phyloP scores from a whole-genome alignment of 1,284 basidiomycete genomes.

The Malassezia dermatis region DNA sequence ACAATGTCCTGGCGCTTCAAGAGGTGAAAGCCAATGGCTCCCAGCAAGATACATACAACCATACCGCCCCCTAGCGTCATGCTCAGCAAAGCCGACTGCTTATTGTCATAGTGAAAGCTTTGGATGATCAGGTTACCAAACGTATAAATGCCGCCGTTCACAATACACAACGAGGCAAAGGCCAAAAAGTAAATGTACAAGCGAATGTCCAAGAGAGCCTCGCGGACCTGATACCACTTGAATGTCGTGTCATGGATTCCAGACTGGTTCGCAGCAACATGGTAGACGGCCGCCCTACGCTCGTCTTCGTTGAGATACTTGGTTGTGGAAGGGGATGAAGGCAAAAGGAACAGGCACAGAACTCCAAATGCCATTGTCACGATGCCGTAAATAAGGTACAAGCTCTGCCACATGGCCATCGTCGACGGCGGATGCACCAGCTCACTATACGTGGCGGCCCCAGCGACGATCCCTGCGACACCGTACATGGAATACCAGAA shows the following conservation, averaged over 20 bases:
- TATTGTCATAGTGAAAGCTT: constrained; percentile 32
- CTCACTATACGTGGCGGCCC: constrained; percentile 28
- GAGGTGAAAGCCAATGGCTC: constrained; percentile 20
- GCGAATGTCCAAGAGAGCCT: constrained; percentile 53
- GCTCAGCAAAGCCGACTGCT: constrained; percentile 36
- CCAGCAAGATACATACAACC: constrained; percentile 27
- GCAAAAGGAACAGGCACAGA: constrained; percentile 26
- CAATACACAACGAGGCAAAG: constrained; percentile 23
- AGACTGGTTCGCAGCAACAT: constrained; percentile 54
- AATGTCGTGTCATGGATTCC: constrained; percentile 56
- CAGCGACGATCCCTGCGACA: constrained; percentile 31
- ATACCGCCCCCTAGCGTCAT: constrained; percentile 37
- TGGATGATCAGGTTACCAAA: constrained; percentile 42
- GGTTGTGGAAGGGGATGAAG: constrained; percentile 25
- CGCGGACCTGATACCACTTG: constrained; percentile 53
- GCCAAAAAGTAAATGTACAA: constrained; percentile 35
- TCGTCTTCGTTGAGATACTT: constrained; percentile 51
- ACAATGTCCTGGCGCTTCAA: constrained; percentile 28
- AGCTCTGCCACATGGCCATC: constrained; percentile 29
- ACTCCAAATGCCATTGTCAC: constrained; percentile 30
- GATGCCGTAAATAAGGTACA: constrained; percentile 32
- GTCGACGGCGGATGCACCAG: constrained; percentile 18
- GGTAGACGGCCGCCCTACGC: constrained; percentile 53
- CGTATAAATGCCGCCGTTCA: constrained; percentile 29
- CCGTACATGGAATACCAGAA: constrained; percentile 37